Evolutionary conservation across 2,329 filamentous ascomycete genomes (phyloP).

Genomic region (Cercospora zeae-maydis): DNA sequence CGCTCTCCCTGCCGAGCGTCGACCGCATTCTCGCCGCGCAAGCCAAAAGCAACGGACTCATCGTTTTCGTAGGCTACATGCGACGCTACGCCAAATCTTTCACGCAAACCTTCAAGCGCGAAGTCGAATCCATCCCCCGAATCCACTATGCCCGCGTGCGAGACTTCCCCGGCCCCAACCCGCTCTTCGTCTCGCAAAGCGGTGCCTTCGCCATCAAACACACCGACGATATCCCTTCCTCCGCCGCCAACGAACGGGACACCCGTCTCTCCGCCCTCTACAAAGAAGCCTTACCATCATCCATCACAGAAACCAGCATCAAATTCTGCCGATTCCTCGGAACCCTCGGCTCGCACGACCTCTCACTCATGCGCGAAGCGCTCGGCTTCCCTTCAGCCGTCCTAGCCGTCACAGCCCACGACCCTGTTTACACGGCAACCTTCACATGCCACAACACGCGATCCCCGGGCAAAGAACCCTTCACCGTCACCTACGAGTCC

Average conservation of each 20-base stretch:
- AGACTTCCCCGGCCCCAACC: constrained; percentile 56
- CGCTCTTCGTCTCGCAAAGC: constrained; percentile 47
- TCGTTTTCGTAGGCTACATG: constrained; percentile 60
- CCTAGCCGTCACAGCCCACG: constrained; percentile 44
- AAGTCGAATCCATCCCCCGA: constrained; percentile 50
- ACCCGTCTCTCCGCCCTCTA: constrained; percentile 31
- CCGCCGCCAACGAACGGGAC: constrained; percentile 22
- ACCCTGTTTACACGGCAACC: constrained; percentile 38
- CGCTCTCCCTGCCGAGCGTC: constrained; percentile 48
- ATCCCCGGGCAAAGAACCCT: constrained; percentile 33
- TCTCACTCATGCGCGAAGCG: constrained; percentile 54
- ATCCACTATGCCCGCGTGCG: constrained; percentile 55
- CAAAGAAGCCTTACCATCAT: constrained; percentile 33
- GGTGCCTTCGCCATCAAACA: constrained; percentile 48
- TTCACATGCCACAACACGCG: constrained; percentile 42
- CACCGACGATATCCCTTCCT: constrained; percentile 40
- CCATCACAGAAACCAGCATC: constrained; percentile 32
- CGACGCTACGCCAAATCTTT: constrained; percentile 59
- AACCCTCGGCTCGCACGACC: constrained; percentile 53
- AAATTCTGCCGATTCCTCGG: constrained; percentile 45
- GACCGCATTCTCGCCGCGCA: constrained; percentile 52
- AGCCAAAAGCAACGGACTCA: constrained; percentile 39
- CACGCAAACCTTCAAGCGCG: constrained; percentile 49
- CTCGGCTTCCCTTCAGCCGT: constrained; percentile 50
- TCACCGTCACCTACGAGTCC: constrained; percentile 56